Conservation (phyloP, 495 filamentous ascomycete species). For the Acidomyces sp. region DNA sequence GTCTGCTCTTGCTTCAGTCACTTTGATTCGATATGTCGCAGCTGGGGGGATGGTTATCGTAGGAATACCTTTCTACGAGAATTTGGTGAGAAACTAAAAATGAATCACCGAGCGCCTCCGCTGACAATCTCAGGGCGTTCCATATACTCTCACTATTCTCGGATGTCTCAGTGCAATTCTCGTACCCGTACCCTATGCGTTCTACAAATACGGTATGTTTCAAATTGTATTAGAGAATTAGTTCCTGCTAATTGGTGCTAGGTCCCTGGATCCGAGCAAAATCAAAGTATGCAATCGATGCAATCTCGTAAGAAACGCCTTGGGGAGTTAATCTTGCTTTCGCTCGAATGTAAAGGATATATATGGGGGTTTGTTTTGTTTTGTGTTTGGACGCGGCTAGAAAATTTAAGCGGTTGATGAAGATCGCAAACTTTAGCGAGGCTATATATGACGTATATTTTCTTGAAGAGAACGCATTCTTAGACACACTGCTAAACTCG, state of each 20-base stretch:
- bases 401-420: too few relatives aligned
- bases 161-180: slow-evolving; percentile 37
- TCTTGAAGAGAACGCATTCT: not conserved
- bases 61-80: slow-evolving; percentile 39
- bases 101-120: not conserved
- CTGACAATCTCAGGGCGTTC: slow-evolving; percentile 29
- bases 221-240: too few relatives aligned
- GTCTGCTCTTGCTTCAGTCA: slow-evolving; percentile 21
- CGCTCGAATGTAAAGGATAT: not conserved
- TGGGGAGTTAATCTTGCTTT: not conserved
- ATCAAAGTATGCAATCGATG: not conserved
- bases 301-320: not conserved
- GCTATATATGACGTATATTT: not conserved
- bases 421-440: not conserved
- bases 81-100: slow-evolving; percentile 34
- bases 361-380: not conserved
- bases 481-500: not conserved
- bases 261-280: not conserved
- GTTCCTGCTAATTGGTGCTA: not conserved
- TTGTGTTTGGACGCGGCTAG: too few relatives aligned
- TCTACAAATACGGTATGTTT: slow-evolving; percentile 36
- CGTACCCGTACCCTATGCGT: slow-evolving; percentile 41
- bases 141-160: slow-evolving; percentile 45
- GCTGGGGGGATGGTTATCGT: slow-evolving; percentile 32
- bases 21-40: slow-evolving; percentile 25